Evolutionary conservation across 2,329 filamentous ascomycete species (phyloP).

Genomic region (Monosporascus sp.): DNA sequence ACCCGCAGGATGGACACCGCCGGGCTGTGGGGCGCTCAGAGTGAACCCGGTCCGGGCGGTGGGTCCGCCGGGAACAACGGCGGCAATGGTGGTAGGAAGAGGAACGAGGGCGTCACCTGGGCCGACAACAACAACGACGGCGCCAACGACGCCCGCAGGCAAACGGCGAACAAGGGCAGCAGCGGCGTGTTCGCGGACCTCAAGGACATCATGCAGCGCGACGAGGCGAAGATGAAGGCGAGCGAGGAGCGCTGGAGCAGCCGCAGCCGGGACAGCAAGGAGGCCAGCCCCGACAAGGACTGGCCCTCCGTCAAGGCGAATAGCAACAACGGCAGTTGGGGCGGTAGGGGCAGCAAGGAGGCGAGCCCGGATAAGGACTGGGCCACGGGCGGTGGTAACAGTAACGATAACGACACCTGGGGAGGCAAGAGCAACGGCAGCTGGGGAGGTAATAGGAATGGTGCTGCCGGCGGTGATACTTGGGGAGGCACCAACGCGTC

Average conservation of each 20-base stretch:
- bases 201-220: conserved; percentile 6
- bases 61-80: background rate
- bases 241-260: conserved; percentile 13
- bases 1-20: background rate
- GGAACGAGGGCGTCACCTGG: background rate
- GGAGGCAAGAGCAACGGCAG: conserved; percentile 5
- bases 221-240: conserved; percentile 8
- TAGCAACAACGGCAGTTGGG: conserved; percentile 1
- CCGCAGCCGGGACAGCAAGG: conserved; percentile 8
- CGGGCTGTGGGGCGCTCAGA: conserved; percentile 1
- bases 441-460: background rate
- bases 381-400: background rate
- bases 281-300: conserved; percentile 7
- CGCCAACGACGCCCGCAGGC: background rate
- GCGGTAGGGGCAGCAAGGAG: conserved; percentile 3
- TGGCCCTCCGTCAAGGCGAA: background rate
- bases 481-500: background rate
- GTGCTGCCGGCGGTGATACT: background rate
- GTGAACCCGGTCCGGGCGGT: background rate
- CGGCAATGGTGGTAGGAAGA: background rate
- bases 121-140: background rate
- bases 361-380: conserved; percentile 1
- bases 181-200: conserved; percentile 1
- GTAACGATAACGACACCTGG: background rate
- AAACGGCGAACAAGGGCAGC: background rate